phyloP scores from a whole-genome alignment of 345 rosid genomes.

The Dipteronia dyeriana region DNA sequence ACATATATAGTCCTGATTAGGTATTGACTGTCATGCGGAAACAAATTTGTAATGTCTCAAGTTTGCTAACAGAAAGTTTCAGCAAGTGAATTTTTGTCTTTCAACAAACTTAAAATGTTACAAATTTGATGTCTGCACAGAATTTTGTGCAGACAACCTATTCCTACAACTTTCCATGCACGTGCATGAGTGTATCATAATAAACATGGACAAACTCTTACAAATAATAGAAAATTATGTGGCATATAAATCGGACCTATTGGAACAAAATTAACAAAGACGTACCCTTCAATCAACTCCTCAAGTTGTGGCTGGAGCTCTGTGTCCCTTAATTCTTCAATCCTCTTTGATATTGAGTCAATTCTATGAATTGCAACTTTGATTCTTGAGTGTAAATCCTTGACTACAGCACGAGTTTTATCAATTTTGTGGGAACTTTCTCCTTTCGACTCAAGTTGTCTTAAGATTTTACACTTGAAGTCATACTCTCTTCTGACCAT shows the following conservation, averaged over 20 bases:
- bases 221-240: not conserved
- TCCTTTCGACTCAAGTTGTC: conserved; percentile 74
- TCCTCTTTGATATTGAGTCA: conserved; percentile 78
- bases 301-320: conserved; percentile 99
- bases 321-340: conserved; percentile 87
- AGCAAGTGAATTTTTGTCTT: no score
- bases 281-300: conserved; percentile 90
- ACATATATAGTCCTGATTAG: no score
- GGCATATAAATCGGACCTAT: not conserved
- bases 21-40: no score
- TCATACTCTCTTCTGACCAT: conserved; percentile 74
- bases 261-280: not conserved
- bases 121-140: no score
- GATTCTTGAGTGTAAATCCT: conserved; percentile 94
- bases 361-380: conserved; percentile 92
- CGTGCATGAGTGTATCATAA: not conserved
- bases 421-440: conserved; percentile 55
- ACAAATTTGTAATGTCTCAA: no score
- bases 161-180: not conserved
- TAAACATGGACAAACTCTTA: not conserved
- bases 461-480: conserved; percentile 53
- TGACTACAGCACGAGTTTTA: conserved; percentile 83
- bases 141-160: not conserved
- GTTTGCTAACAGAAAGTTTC: not conserved
- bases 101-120: not conserved